phyloP scores from a whole-genome alignment of 2,329 filamentous ascomycete species.

The Sporothrix phasma region DNA sequence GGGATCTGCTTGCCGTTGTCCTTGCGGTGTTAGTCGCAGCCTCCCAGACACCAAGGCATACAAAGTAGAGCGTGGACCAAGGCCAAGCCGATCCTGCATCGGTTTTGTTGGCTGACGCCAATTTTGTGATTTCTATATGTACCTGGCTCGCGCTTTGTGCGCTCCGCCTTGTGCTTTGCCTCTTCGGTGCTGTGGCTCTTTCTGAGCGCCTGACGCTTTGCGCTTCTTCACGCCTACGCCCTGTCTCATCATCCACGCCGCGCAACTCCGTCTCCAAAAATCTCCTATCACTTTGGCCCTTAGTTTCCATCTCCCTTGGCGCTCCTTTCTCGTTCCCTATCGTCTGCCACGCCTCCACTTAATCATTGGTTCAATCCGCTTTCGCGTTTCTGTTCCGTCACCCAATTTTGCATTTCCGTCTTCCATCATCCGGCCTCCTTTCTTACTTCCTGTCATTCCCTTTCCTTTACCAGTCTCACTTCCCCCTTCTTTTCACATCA shows the following conservation, averaged over 20 bases:
- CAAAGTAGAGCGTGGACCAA: neutral
- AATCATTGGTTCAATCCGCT: conserved; percentile 16
- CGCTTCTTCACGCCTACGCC: neutral
- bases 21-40: neutral
- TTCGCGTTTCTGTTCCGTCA: conserved; percentile 14
- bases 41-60: neutral
- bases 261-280: conserved; percentile 1
- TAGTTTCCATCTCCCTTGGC: conserved; percentile 13
- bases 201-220: conserved; percentile 1
- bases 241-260: conserved; percentile 15
- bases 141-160: neutral
- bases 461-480: conserved; percentile 13
- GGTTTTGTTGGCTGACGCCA: conserved; percentile 13
- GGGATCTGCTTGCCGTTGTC: neutral
- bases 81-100: neutral
- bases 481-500: conserved; percentile 10
- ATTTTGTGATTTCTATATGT: conserved; percentile 1
- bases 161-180: neutral
- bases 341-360: conserved; percentile 16
- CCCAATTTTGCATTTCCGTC: conserved; percentile 12
- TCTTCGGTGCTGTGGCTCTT: conserved; percentile 8
- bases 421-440: conserved; percentile 2
- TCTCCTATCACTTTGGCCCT: conserved; percentile 6
- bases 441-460: conserved; percentile 14
- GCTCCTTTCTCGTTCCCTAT: conserved; percentile 17